Evolutionary conservation across 192 early-diverging fungal genomes (phyloP).

Genomic region (Coemansia sp.): DNA sequence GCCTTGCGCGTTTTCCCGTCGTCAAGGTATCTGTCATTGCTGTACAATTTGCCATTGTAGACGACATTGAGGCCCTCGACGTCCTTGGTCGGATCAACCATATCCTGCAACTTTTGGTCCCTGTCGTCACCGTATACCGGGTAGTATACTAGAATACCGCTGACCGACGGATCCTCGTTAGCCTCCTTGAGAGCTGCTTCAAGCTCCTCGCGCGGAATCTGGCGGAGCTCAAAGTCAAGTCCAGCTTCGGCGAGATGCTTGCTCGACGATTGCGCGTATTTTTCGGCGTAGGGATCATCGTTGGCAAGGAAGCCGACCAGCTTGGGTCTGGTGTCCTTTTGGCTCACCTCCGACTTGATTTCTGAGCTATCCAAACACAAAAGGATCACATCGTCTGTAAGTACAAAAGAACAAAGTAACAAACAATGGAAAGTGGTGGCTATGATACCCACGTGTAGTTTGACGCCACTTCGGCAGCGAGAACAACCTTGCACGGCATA

Average conservation of each 20-base stretch:
- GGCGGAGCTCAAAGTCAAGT: constrained; percentile 87
- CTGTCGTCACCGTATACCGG: constrained; percentile 94
- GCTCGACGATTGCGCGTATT: constrained; percentile 95
- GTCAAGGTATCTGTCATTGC: constrained; percentile 93
- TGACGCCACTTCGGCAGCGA: constrained; percentile 57
- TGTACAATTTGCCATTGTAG: constrained; percentile 96
- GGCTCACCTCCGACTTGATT: constrained; percentile 63
- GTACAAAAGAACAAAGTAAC: neutral
- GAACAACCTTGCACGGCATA: constrained; percentile 61
- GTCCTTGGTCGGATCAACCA: constrained; percentile 87
- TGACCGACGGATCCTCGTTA: constrained; percentile 80
- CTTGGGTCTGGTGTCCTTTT: constrained; percentile 64
- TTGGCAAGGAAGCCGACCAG: constrained; percentile 97
- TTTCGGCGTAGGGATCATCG: constrained; percentile 86
- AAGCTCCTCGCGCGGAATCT: constrained; percentile 78
- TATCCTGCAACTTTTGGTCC: constrained; percentile 93
- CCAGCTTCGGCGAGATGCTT: constrained; percentile 92
- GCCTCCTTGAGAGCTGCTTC: constrained; percentile 85
- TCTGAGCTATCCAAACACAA: constrained; percentile 21
- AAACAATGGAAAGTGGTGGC: neutral
- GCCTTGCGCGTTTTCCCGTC: constrained; percentile 82
- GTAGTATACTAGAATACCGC: constrained; percentile 99
- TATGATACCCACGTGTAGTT: constrained; percentile 52
- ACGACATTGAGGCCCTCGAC: constrained; percentile 96
- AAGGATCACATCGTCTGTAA: neutral